Conservation (phyloP, 768 basidiomycete genomes). For the Termitomyces sp. region DNA sequence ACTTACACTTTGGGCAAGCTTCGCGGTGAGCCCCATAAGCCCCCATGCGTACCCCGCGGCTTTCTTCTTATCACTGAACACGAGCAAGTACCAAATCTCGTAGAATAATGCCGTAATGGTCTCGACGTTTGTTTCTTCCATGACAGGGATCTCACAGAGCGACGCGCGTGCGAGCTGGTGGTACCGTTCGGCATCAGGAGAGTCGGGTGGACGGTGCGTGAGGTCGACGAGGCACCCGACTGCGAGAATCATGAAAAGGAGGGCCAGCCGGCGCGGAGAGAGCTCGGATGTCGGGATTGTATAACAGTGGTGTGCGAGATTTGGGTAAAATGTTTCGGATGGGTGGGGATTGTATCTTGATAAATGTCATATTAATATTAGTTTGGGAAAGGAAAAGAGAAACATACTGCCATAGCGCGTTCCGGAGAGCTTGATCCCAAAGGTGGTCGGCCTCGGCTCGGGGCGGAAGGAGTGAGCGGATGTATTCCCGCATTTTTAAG, state of each 20-base stretch:
- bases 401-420: conserved; percentile 63
- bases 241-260: conserved; percentile 66
- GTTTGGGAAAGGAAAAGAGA: background rate
- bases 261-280: conserved; percentile 56
- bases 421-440: conserved; percentile 55
- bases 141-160: conserved; percentile 54
- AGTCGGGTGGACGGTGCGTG: conserved; percentile 34
- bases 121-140: conserved; percentile 65
- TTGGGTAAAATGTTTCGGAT: conserved; percentile 58
- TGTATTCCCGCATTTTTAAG: conserved; percentile 46
- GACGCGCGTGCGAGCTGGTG: conserved; percentile 55
- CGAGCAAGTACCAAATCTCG: conserved; percentile 59
- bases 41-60: conserved; percentile 54
- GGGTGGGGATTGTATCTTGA: conserved; percentile 59
- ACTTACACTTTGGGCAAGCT: conserved; percentile 59
- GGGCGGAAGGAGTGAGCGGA: conserved; percentile 49
- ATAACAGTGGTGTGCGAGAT: conserved; percentile 62
- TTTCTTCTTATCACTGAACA: conserved; percentile 66
- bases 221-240: conserved; percentile 65
- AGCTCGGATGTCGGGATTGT: conserved; percentile 43
- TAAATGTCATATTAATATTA: background rate
- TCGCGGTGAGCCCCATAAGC: conserved; percentile 50
- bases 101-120: conserved; percentile 56
- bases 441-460: conserved; percentile 53
- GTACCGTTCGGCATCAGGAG: conserved; percentile 53